A percentile compares a stretch with the other conserved stretches of the same genome.
Conservation (phyloP, 192 early-diverging fungal species). For the Chytriomyces sp. region DNA sequence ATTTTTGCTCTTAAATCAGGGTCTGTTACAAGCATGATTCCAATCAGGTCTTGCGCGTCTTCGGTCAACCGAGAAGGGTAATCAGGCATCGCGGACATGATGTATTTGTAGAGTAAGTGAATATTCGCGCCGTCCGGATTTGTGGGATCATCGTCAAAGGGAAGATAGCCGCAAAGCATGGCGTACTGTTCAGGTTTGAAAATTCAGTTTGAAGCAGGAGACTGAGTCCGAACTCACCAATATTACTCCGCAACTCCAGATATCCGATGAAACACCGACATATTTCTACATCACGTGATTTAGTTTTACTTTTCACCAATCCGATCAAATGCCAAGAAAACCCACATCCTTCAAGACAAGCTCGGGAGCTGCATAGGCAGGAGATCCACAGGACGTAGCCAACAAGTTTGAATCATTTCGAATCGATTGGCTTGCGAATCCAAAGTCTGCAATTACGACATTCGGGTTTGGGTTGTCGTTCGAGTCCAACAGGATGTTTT, state of each 20-base stretch:
- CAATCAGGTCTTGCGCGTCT: conserved; percentile 50
- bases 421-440: conserved; percentile 91
- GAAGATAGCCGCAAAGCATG: conserved; percentile 67
- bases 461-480: conserved; percentile 61
- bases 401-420: conserved; percentile 68
- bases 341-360: conserved; percentile 90
- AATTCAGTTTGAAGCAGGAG: no score
- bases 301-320: neutral
- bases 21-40: conserved; percentile 57
- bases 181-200: no score
- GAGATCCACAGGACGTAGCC: conserved; percentile 94
- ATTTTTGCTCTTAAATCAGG: conserved; percentile 52
- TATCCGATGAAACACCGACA: conserved; percentile 93
- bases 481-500: conserved; percentile 92
- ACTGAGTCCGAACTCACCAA: conserved; percentile 48
- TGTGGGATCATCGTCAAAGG: conserved; percentile 63
- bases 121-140: conserved; percentile 65
- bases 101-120: conserved; percentile 65
- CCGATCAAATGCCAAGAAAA: neutral
- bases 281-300: conserved; percentile 63
- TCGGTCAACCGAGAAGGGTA: conserved; percentile 53
- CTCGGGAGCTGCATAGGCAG: conserved; percentile 99
- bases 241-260: conserved; percentile 99
- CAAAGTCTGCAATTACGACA: conserved; percentile 98
- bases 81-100: conserved; percentile 57